phyloP scores from a whole-genome alignment of 2,329 filamentous ascomycete genomes.

The Penicillium sp. region DNA sequence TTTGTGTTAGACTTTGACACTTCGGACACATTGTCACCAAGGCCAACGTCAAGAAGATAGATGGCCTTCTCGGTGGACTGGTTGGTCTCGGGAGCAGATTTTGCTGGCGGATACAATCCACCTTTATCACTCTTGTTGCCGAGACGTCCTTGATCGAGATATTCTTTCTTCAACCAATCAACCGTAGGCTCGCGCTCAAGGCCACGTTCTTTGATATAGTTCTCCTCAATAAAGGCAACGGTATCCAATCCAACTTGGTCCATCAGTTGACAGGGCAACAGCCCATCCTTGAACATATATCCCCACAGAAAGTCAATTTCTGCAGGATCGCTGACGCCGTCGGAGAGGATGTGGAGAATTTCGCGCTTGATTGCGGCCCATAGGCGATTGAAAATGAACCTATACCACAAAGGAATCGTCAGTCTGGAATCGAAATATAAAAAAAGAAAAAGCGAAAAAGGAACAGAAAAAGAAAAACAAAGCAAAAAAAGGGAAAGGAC shows the following conservation, averaged over 20 bases:
- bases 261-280: slow-evolving; percentile 42
- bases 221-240: slow-evolving; percentile 54
- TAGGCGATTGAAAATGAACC: slow-evolving; percentile 56
- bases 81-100: background rate
- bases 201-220: slow-evolving; percentile 52
- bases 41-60: slow-evolving; percentile 24
- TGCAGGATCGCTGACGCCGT: slow-evolving; percentile 49
- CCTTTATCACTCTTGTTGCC: slow-evolving; percentile 40
- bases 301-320: slow-evolving; percentile 49
- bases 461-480: no score
- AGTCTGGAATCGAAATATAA: background rate
- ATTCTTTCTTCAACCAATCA: slow-evolving; percentile 48
- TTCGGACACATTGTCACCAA: slow-evolving; percentile 4
- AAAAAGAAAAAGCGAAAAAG: no score
- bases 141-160: slow-evolving; percentile 48
- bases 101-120: slow-evolving; percentile 36
- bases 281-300: slow-evolving; percentile 32
- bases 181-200: slow-evolving; percentile 36
- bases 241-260: slow-evolving; percentile 54
- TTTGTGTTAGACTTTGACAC: slow-evolving; percentile 8
- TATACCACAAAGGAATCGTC: background rate
- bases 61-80: background rate
- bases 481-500: no score
- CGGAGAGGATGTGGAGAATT: slow-evolving; percentile 49
- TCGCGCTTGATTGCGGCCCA: slow-evolving; percentile 61